Percentiles rank a stretch among this genome's conserved stretches.
phyloP scores from a whole-genome alignment of 176 grass and related monocot species.

The Zizania latifolia region DNA sequence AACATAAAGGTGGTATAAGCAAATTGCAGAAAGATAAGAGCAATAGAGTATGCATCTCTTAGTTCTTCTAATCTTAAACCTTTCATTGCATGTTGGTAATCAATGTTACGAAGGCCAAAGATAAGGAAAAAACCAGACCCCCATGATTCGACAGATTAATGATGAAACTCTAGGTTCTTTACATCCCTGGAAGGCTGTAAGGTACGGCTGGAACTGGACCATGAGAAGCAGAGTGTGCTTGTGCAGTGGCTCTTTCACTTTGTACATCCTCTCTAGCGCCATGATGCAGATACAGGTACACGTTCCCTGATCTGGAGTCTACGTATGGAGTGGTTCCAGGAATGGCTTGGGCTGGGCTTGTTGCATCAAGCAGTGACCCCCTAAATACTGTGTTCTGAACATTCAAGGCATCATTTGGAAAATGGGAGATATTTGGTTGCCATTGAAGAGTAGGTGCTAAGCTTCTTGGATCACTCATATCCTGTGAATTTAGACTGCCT shows the following conservation, averaged over 20 bases:
- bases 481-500: neutral
- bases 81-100: neutral
- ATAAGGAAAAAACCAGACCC: neutral
- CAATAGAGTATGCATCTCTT: neutral
- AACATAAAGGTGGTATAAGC: neutral
- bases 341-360: neutral
- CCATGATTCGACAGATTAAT: neutral
- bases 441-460: neutral
- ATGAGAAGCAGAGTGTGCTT: slow-evolving; percentile 13
- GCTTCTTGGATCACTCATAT: slow-evolving; percentile 17
- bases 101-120: neutral
- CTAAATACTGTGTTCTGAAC: slow-evolving; percentile 4
- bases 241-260: neutral
- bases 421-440: neutral
- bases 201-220: neutral
- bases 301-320: neutral
- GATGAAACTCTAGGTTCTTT: neutral
- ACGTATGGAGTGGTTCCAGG: neutral
- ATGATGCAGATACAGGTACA: slow-evolving; percentile 6
- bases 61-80: neutral
- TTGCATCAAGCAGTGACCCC: slow-evolving; percentile 5
- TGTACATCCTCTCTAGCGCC: slow-evolving; percentile 5
- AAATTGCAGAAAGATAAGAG: neutral
- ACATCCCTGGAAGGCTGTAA: neutral
- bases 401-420: neutral